These are phyloP conservation scores for Paraphoma chrysanthemicola DNA, from an alignment of 2,329 filamentous ascomycete genomes.

Conservation along the genomic window DNA sequence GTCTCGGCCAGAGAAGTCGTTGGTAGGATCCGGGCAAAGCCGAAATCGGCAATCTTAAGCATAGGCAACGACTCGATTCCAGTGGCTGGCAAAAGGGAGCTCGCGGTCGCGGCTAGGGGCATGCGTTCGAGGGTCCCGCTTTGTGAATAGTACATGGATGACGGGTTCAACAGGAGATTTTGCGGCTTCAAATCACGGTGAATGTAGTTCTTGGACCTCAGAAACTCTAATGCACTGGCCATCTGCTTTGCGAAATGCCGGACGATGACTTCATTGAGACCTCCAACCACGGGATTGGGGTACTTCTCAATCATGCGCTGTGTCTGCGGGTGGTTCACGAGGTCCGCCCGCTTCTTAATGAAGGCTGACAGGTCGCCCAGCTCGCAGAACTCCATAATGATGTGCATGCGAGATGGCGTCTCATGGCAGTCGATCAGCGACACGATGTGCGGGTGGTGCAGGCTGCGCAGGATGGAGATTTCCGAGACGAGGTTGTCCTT, in stretches of 20 bases:
- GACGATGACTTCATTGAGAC: slow-evolving; percentile 95
- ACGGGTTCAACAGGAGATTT: slow-evolving; percentile 89
- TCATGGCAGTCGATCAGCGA: slow-evolving; percentile 95
- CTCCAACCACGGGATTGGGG: slow-evolving; percentile 79
- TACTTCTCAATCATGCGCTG: slow-evolving; percentile 93
- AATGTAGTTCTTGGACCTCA: slow-evolving; percentile 84
- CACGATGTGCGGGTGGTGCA: slow-evolving; percentile 96
- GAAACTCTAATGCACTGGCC: slow-evolving; percentile 86
- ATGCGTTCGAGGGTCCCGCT: slow-evolving; percentile 59
- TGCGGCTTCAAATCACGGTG: slow-evolving; percentile 98
- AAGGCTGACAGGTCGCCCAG: slow-evolving; percentile 93
- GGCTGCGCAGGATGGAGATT: slow-evolving; percentile 91
- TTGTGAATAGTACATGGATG: slow-evolving; percentile 70
- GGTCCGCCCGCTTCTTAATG: slow-evolving; percentile 89
- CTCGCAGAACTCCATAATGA: slow-evolving; percentile 99
- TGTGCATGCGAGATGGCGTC: slow-evolving; percentile 84
- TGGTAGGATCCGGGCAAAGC: slow-evolving; percentile 92
- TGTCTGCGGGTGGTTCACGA: slow-evolving; percentile 80
- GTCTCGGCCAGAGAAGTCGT: slow-evolving; percentile 93
- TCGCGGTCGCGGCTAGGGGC: slow-evolving; percentile 78
- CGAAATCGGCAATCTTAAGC: slow-evolving; percentile 97
- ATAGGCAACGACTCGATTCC: slow-evolving; percentile 88
- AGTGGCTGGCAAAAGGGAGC: slow-evolving; percentile 80
- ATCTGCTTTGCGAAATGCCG: slow-evolving; percentile 97
- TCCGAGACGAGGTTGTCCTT: slow-evolving; percentile 95